Percentiles rank a stretch among this genome's conserved stretches.
Conservation (phyloP, 1,284 basidiomycete species). For the Cutaneotrichosporon mucoides region DNA sequence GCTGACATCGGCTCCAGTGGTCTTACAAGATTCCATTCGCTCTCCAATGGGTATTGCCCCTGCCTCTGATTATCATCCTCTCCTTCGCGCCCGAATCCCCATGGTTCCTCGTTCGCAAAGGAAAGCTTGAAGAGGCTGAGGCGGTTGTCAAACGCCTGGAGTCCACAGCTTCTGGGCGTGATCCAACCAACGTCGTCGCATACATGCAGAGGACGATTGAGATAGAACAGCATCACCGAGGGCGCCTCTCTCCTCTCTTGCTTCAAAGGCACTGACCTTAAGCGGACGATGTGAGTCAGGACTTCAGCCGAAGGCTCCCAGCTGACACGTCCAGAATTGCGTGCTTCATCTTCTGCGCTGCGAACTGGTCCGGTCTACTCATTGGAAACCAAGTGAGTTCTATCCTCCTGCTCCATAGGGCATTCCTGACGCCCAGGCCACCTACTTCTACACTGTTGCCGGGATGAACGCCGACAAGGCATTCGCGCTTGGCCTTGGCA, state of each 20-base stretch:
- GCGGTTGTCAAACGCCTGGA: constrained; percentile 23
- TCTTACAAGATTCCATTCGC: constrained; percentile 36
- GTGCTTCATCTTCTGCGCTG: constrained; percentile 12
- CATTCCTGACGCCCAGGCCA: constrained; percentile 10
- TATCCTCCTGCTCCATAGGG: no score
- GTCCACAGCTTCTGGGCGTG: constrained; percentile 16
- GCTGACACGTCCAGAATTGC: background rate
- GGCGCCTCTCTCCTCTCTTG: constrained; percentile 24
- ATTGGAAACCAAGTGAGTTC: constrained; percentile 24
- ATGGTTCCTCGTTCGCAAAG: constrained; percentile 40
- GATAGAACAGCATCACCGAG: constrained; percentile 21
- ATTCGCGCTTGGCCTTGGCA: constrained; percentile 37
- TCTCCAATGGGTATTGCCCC: constrained; percentile 44
- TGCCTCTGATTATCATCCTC: constrained; percentile 35
- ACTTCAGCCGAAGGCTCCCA: no score
- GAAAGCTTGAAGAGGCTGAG: constrained; percentile 34
- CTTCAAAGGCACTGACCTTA: constrained; percentile 26
- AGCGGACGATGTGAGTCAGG: constrained; percentile 19
- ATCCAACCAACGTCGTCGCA: constrained; percentile 26
- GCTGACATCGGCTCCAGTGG: constrained; percentile 20
- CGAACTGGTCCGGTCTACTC: constrained; percentile 41
- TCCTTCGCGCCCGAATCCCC: constrained; percentile 32
- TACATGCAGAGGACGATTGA: constrained; percentile 37
- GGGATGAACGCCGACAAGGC: constrained; percentile 36
- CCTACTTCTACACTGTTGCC: constrained; percentile 21